These are phyloP conservation scores for Backusella sp. DNA, from an alignment of 192 early-diverging fungal genomes.

Conservation along the genomic window DNA sequence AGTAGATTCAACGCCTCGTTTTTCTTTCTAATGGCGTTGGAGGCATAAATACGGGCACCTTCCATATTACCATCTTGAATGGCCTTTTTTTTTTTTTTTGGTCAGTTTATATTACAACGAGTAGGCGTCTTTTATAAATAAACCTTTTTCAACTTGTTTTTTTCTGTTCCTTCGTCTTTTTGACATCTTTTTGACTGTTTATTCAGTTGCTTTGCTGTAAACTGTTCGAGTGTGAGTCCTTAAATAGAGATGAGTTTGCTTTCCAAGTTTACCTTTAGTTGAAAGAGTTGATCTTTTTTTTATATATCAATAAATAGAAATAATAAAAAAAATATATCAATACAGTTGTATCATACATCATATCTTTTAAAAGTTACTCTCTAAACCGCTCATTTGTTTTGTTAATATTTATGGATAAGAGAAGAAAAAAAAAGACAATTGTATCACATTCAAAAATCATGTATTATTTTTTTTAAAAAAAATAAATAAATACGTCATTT, in stretches of 20 bases:
- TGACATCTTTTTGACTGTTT: constrained; percentile 80
- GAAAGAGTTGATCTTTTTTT: constrained; percentile 28
- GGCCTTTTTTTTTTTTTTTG: constrained; percentile 55
- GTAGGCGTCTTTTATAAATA: too few species aligned
- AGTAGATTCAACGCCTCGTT: constrained; percentile 90
- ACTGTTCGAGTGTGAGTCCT: constrained; percentile 47
- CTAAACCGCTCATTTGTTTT: constrained; percentile 21
- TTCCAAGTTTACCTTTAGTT: constrained; percentile 23
- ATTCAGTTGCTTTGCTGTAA: constrained; percentile 87
- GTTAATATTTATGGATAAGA: neutral
- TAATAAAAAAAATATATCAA: neutral
- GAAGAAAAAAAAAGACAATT: neutral
- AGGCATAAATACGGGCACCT: constrained; percentile 89
- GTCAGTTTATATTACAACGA: too few species aligned
- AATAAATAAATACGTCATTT: neutral
- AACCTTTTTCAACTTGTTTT: constrained; percentile 87
- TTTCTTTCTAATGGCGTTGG: constrained; percentile 98
- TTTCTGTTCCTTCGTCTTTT: constrained; percentile 84
- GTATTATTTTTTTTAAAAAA: neutral
- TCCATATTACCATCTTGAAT: constrained; percentile 92
- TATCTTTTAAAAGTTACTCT: constrained; percentile 10
- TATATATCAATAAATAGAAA: neutral
- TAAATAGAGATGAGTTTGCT: neutral
- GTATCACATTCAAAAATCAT: neutral
- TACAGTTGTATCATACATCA: neutral